Evolutionary conservation across 306 rosid genomes (phyloP).

Genomic region (Senna tora): DNA sequence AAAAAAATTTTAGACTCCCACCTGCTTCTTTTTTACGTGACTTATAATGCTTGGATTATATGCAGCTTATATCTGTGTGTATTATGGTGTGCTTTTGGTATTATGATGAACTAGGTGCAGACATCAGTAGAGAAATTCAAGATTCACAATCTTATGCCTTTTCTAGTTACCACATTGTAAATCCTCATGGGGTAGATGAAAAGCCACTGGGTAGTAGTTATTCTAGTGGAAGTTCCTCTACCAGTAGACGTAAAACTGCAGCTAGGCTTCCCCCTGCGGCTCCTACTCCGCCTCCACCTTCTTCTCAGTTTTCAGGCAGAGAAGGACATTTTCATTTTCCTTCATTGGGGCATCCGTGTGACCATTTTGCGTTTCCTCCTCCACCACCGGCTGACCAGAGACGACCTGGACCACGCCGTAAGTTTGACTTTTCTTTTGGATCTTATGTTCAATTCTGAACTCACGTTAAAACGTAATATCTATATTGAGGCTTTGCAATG

Average conservation of each 20-base stretch:
- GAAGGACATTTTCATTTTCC: conserved; percentile 44
- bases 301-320: conserved; percentile 39
- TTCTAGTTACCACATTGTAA: conserved; percentile 38
- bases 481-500: conserved; percentile 26
- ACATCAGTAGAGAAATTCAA: conserved; percentile 53
- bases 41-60: conserved; percentile 33
- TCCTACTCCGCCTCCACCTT: conserved; percentile 32
- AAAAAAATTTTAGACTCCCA: neutral
- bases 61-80: conserved; percentile 30
- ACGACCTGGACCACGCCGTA: conserved; percentile 92
- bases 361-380: conserved; percentile 78
- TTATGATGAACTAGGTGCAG: conserved; percentile 64
- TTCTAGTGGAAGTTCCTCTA: conserved; percentile 41
- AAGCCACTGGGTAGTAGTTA: conserved; percentile 42
- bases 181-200: conserved; percentile 42
- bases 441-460: conserved; percentile 28
- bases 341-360: conserved; percentile 56
- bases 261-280: conserved; percentile 37
- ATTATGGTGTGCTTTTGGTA: conserved; percentile 44
- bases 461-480: conserved; percentile 4
- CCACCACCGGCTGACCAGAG: conserved; percentile 77
- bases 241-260: conserved; percentile 36
- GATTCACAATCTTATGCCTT: conserved; percentile 43
- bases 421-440: conserved; percentile 41
- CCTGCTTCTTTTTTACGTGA: conserved; percentile 23